Percentiles rank a stretch among this genome's conserved stretches.
phyloP scores from a whole-genome alignment of 1,284 basidiomycete genomes.

The Albatrellus sp. region DNA sequence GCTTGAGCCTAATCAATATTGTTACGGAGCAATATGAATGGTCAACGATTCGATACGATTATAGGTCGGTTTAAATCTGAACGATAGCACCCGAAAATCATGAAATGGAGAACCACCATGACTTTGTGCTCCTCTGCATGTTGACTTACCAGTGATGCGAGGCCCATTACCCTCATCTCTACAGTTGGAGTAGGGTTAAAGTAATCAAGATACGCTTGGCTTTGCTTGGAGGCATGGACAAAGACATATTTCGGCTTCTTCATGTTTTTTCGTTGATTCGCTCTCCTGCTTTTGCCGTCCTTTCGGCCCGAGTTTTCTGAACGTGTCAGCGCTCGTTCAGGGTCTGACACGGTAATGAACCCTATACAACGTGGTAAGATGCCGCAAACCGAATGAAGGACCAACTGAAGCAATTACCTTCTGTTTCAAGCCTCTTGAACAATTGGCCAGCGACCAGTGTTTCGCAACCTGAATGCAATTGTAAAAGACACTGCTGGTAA shows the following conservation, averaged over 20 bases:
- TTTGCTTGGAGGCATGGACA: slow-evolving; percentile 30
- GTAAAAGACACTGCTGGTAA: neutral
- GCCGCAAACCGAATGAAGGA: neutral
- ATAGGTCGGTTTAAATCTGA: too few species aligned
- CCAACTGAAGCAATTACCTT: slow-evolving; percentile 31
- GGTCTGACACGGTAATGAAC: slow-evolving; percentile 32
- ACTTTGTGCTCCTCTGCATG: too few species aligned
- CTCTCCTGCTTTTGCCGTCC: slow-evolving; percentile 21
- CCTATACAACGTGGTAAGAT: slow-evolving; percentile 24
- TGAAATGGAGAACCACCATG: too few species aligned
- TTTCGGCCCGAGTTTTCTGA: neutral
- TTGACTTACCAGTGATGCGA: slow-evolving; percentile 16
- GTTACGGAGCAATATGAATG: too few species aligned
- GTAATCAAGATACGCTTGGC: slow-evolving; percentile 45
- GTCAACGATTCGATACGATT: too few species aligned
- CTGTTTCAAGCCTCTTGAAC: slow-evolving; percentile 53
- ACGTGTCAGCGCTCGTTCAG: slow-evolving; percentile 1
- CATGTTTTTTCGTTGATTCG: slow-evolving; percentile 38
- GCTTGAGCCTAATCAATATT: too few species aligned
- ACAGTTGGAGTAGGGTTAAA: slow-evolving; percentile 48
- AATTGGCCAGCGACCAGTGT: slow-evolving; percentile 43
- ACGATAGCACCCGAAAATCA: too few species aligned
- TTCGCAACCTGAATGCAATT: slow-evolving; percentile 34
- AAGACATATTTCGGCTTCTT: slow-evolving; percentile 49
- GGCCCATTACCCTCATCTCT: slow-evolving; percentile 45